Conservation (phyloP, 1,139 yeast genomes). For the Yamadazyma diddensiae region DNA sequence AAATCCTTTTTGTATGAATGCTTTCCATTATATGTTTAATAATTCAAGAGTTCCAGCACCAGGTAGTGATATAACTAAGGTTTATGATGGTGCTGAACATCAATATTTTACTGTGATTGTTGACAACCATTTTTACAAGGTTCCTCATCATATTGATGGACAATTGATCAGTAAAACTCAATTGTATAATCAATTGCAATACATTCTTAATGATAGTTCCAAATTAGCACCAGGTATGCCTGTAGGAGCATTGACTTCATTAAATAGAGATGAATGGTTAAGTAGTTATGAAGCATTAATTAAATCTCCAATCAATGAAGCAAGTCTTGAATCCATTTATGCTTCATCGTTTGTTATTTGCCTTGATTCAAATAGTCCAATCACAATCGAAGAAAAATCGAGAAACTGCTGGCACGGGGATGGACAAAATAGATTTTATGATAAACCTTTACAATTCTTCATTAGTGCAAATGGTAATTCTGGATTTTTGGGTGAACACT, state of each 20-base stretch:
- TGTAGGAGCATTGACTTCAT: slow-evolving; percentile 77
- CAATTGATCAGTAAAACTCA: slow-evolving; percentile 56
- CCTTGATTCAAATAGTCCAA: slow-evolving; percentile 71
- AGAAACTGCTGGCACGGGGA: slow-evolving; percentile 93
- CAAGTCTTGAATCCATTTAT: slow-evolving; percentile 65
- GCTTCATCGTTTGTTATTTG: slow-evolving; percentile 79
- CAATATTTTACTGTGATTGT: slow-evolving; percentile 71
- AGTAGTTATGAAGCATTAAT: slow-evolving; percentile 56
- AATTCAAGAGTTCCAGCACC: slow-evolving; percentile 76
- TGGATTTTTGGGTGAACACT: slow-evolving; percentile 95
- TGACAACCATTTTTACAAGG: slow-evolving; percentile 80
- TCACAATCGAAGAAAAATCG: slow-evolving; percentile 82
- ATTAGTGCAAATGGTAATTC: slow-evolving; percentile 82
- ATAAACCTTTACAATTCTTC: slow-evolving; percentile 87
- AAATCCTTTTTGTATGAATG: slow-evolving; percentile 89
- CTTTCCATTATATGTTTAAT: slow-evolving; percentile 89
- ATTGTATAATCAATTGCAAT: slow-evolving; percentile 62
- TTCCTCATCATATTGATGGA: slow-evolving; percentile 63
- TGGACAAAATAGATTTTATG: slow-evolving; percentile 86
- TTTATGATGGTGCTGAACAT: slow-evolving; percentile 50
- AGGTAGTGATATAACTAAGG: slow-evolving; percentile 54
- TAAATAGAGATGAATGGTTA: slow-evolving; percentile 84
- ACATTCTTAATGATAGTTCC: slow-evolving; percentile 47
- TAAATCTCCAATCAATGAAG: slow-evolving; percentile 54
- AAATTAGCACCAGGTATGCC: slow-evolving; percentile 48